A percentile compares a stretch with the other conserved stretches of the same genome.
phyloP scores from a whole-genome alignment of 2,329 filamentous ascomycete genomes.

The Monilinia polystroma region DNA sequence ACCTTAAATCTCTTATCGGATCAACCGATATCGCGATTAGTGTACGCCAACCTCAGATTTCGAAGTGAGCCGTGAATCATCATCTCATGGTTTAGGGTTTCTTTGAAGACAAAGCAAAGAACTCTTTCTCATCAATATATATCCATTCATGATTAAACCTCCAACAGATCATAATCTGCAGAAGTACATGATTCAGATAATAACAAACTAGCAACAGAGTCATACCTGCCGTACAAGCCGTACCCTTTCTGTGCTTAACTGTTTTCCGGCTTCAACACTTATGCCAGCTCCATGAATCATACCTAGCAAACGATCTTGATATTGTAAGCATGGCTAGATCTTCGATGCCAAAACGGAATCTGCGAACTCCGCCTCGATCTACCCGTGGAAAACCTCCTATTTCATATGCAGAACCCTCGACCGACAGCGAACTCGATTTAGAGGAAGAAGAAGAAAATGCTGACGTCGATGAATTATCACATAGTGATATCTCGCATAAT shows the following conservation, averaged over 20 bases:
- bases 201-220: neutral
- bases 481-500: neutral
- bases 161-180: neutral
- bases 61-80: neutral
- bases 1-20: conserved; percentile 23
- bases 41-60: conserved; percentile 2
- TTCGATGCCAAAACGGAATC: neutral
- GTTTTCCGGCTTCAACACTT: neutral
- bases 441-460: conserved; percentile 9
- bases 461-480: neutral
- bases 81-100: conserved; percentile 2
- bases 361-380: conserved; percentile 15
- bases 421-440: conserved; percentile 21
- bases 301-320: neutral
- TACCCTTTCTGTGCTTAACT: neutral
- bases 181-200: neutral
- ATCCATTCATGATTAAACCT: neutral
- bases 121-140: neutral
- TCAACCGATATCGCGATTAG: conserved; percentile 15
- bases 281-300: conserved; percentile 8
- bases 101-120: neutral
- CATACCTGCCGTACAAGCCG: neutral
- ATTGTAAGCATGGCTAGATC: conserved; percentile 16
- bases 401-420: conserved; percentile 22
- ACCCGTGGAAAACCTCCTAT: conserved; percentile 17